Conservation (phyloP, 1,284 basidiomycete genomes). For the Tetrapyrgos nigripes region DNA sequence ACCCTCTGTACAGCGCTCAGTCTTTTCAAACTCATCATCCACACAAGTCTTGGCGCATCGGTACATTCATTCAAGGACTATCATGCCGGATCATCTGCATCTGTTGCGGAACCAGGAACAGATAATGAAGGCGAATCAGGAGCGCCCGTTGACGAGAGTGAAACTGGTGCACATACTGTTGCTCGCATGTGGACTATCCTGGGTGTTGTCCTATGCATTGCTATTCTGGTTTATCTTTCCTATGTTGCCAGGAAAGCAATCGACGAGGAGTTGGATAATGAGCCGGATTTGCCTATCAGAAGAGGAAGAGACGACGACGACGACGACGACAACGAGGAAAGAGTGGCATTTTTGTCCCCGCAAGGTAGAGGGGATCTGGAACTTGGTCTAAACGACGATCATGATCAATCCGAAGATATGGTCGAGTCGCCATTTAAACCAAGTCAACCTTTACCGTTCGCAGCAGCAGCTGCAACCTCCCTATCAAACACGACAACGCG, state of each 20-base stretch:
- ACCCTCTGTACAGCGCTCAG: conserved; percentile 82
- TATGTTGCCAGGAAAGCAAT: conserved; percentile 83
- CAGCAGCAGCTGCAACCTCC: not conserved
- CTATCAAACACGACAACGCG: not conserved
- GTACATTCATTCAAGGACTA: conserved; percentile 84
- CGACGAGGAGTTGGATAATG: conserved; percentile 75
- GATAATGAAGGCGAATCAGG: not conserved
- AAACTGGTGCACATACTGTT: conserved; percentile 55
- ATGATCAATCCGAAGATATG: conserved; percentile 35
- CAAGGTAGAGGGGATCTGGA: conserved; percentile 15
- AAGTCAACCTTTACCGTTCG: conserved; percentile 29
- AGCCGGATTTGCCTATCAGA: conserved; percentile 35
- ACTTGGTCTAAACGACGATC: not conserved
- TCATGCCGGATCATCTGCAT: conserved; percentile 40
- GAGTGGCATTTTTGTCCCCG: conserved; percentile 47
- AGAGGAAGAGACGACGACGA: conserved; percentile 37
- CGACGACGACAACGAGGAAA: conserved; percentile 46
- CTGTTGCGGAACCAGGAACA: not conserved
- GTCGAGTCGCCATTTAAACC: conserved; percentile 45
- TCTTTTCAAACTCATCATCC: conserved; percentile 86
- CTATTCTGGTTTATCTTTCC: conserved; percentile 81
- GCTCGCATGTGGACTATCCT: conserved; percentile 70
- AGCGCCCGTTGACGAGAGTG: conserved; percentile 33
- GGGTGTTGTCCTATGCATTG: conserved; percentile 77
- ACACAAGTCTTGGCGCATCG: conserved; percentile 82